Base-by-base conservation (phyloP, 2,329 filamentous ascomycete genomes). In the Beauveria bassiana region DNA sequence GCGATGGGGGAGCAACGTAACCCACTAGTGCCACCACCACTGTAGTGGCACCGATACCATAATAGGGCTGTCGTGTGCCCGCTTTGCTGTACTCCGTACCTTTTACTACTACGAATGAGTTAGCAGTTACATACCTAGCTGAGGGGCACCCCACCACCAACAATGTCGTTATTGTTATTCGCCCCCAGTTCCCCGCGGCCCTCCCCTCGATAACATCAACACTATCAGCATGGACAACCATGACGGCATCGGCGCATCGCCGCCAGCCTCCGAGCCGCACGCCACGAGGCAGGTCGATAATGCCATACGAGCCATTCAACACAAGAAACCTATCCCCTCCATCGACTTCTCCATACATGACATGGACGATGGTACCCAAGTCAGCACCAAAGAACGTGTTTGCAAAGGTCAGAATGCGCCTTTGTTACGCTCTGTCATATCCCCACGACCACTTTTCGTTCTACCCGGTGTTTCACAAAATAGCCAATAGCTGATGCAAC, bases 271-370 rank as follows among this genome's bases (percentile, higher is more conserved):
- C 66, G 78, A 79, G 54, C 76, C 79, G 53, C 76, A 75, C 70
- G 80, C 79, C 73, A 81, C 74, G 69, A 73, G 76, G 69, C 86
- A 89, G 75, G 83, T 97, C 72, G 91, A 96, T 79, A 93, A 91
- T 85, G 89, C 90, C 69, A 88, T 93, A 72, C 91, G 90, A 74
- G 95, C 95, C 64, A 92, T 99, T 71, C 87, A 88, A 74, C 86
- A 96, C 70, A 98, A 98, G 88, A 93, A 90, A 81, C 93, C 93
- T 61, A 83, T 96, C 57, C 95, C 95, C 62, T 93, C 98, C 81
- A 98, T 99, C 71, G 95, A 99, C 81, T 99, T 99, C 75, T 96
- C 91, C 62, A 86, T 99, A 71, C 95, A 99, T 77, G 93, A 89
- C 65, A 97, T 98, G 93, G 95, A 99, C 75, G 95, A 99, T 81